A percentile compares a stretch with the other conserved stretches of the same genome.
These are phyloP conservation scores for Byssoonygena ceratinophila DNA, from an alignment of 2,329 filamentous ascomycete genomes.

Conservation along the genomic window DNA sequence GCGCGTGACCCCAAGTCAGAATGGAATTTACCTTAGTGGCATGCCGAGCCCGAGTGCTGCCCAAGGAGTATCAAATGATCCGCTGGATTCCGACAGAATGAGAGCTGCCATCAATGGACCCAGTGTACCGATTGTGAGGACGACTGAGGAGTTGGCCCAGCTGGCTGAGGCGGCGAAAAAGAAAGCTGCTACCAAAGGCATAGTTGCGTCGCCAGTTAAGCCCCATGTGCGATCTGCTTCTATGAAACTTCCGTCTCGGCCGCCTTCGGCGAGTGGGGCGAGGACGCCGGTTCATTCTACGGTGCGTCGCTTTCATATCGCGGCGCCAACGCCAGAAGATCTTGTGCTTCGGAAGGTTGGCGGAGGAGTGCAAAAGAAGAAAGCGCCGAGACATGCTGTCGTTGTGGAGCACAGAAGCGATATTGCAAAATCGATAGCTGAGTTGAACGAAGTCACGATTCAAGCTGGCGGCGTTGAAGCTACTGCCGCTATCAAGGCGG, in stretches of 20 bases:
- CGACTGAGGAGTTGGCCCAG: slow-evolving; percentile 30
- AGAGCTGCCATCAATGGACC: slow-evolving; percentile 16
- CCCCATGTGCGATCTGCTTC: neutral
- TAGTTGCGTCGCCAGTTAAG: neutral
- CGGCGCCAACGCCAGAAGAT: slow-evolving; percentile 20
- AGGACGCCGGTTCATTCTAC: slow-evolving; percentile 9
- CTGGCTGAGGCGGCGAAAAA: slow-evolving; percentile 4
- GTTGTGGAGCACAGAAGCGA: slow-evolving; percentile 33
- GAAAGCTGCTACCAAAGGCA: neutral
- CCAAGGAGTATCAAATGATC: neutral
- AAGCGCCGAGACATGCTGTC: slow-evolving; percentile 27
- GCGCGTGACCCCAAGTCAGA: slow-evolving; percentile 24
- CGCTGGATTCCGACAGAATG: neutral
- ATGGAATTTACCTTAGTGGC: neutral
- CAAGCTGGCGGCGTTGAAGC: slow-evolving; percentile 15
- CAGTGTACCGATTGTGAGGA: slow-evolving; percentile 33
- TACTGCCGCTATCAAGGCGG: slow-evolving; percentile 10
- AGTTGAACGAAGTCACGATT: slow-evolving; percentile 24
- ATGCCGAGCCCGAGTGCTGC: neutral
- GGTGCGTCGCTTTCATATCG: slow-evolving; percentile 34
- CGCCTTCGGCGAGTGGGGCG: neutral
- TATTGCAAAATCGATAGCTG: slow-evolving; percentile 25
- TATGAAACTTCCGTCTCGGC: neutral
- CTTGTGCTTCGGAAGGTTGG: slow-evolving; percentile 21
- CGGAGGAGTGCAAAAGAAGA: slow-evolving; percentile 31